Percentiles rank a stretch among this genome's conserved stretches.
These are phyloP conservation scores for Groenewaldozyma salmanticensis DNA, from an alignment of 805 yeast species.

Conservation along the genomic window DNA sequence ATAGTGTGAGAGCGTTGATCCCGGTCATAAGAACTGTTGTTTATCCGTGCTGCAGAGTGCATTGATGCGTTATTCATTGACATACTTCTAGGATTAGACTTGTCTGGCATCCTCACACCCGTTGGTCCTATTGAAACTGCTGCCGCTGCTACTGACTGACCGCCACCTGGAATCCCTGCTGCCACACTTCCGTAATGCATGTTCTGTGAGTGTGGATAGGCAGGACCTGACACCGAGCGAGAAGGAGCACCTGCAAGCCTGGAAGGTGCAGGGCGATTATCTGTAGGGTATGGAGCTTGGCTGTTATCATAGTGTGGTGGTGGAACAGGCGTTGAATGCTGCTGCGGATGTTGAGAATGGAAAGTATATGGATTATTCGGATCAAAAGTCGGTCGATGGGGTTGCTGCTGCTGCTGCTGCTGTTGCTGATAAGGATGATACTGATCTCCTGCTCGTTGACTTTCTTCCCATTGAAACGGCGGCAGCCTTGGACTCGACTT, in stretches of 20 bases:
- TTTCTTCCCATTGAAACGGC: too few relatives aligned
- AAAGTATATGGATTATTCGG: not conserved
- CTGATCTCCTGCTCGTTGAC: too few relatives aligned
- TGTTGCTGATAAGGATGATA: not conserved
- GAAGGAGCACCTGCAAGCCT: not conserved
- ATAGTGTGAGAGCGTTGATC: slow-evolving; percentile 7
- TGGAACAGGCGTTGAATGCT: not conserved
- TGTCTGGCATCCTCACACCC: not conserved
- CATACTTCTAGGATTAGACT: slow-evolving; percentile 8
- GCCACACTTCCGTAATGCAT: not conserved
- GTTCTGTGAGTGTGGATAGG: not conserved
- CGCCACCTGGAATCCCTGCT: not conserved
- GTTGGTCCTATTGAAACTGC: not conserved
- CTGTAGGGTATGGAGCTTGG: slow-evolving; percentile 2
- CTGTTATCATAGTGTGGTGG: not conserved
- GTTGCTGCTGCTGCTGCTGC: slow-evolving; percentile 3
- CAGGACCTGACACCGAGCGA: not conserved
- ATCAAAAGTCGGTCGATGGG: not conserved
- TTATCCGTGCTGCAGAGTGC: too few relatives aligned
- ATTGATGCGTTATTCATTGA: slow-evolving; percentile 9
- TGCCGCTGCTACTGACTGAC: not conserved
- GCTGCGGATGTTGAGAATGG: not conserved
- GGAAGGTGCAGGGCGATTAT: not conserved
- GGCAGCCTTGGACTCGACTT: too few relatives aligned
- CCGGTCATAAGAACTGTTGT: too few relatives aligned